A percentile compares a stretch with the other conserved stretches of the same genome.
phyloP scores from a whole-genome alignment of 345 rosid genomes.

The Gossypium bickii region DNA sequence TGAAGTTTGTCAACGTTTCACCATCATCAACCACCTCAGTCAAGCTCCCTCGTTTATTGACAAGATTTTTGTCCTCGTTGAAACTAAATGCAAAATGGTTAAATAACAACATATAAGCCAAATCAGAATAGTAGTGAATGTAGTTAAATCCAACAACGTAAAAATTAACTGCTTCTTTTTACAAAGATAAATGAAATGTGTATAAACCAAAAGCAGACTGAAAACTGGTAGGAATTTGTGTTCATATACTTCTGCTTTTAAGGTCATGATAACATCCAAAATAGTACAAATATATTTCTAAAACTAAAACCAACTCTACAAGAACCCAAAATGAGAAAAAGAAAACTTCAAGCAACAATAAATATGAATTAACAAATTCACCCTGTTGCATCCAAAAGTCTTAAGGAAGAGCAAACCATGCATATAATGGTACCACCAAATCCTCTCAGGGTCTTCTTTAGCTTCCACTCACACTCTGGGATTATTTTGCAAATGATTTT shows the following conservation, averaged over 20 bases:
- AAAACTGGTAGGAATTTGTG: conserved; percentile 9
- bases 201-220: conserved; percentile 31
- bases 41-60: not conserved
- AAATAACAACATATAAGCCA: not conserved
- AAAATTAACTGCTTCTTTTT: conserved; percentile 21
- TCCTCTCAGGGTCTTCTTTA: conserved; percentile 20
- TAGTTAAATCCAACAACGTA: conserved; percentile 14
- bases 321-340: conserved; percentile 20
- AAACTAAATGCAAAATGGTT: too few relatives aligned
- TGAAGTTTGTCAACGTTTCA: conserved; percentile 28
- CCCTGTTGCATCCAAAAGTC: conserved; percentile 31
- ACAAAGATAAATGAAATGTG: conserved; percentile 27
- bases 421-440: conserved; percentile 5
- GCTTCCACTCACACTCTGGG: conserved; percentile 33
- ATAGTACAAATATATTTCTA: conserved; percentile 34
- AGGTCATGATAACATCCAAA: conserved; percentile 22
- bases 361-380: conserved; percentile 56
- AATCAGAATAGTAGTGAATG: too few relatives aligned
- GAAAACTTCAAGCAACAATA: conserved; percentile 33
- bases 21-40: conserved; percentile 23
- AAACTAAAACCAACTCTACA: conserved; percentile 46
- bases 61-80: too few relatives aligned
- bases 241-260: conserved; percentile 31
- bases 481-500: conserved; percentile 10
- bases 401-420: conserved; percentile 28